These are phyloP conservation scores for Sarcodon sp. DNA, from an alignment of 768 basidiomycete genomes.

Conservation along the genomic window DNA sequence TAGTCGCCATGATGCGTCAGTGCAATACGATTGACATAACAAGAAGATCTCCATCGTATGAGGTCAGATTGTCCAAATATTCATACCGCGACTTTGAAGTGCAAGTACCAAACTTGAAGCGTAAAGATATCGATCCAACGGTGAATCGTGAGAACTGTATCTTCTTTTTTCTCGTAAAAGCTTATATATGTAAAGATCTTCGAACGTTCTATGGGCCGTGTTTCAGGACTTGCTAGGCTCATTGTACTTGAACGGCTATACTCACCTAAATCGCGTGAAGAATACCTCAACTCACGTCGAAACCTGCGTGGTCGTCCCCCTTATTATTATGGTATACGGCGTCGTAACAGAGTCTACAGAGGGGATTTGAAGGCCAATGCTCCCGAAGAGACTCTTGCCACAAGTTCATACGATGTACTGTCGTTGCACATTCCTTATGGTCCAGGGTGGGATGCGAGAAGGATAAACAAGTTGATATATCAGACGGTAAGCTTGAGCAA, in stretches of 20 bases:
- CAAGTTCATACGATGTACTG: constrained; percentile 44
- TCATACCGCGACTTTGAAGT: constrained; percentile 41
- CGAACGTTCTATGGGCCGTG: constrained; percentile 41
- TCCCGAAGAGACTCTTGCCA: constrained; percentile 30
- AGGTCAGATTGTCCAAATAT: constrained; percentile 50
- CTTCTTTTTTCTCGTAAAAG: neutral
- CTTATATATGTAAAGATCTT: constrained; percentile 28
- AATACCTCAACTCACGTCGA: constrained; percentile 35
- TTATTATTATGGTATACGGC: constrained; percentile 1
- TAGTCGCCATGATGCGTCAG: constrained; percentile 55
- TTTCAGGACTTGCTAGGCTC: constrained; percentile 48
- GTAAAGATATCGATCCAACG: constrained; percentile 45
- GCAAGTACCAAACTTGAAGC: constrained; percentile 36
- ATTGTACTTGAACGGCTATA: constrained; percentile 49
- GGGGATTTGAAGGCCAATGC: constrained; percentile 11
- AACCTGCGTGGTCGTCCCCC: constrained; percentile 35
- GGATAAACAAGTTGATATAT: constrained; percentile 44
- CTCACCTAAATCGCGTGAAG: constrained; percentile 26
- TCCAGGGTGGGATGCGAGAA: constrained; percentile 41
- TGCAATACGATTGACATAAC: constrained; percentile 50
- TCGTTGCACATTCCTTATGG: constrained; percentile 50
- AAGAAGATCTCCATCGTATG: constrained; percentile 52
- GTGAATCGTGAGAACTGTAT: constrained; percentile 17
- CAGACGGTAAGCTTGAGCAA: constrained; percentile 27
- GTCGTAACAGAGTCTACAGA: constrained; percentile 6